Evolutionary conservation across 768 basidiomycete genomes (phyloP).

Genomic region (Suillus placidus): DNA sequence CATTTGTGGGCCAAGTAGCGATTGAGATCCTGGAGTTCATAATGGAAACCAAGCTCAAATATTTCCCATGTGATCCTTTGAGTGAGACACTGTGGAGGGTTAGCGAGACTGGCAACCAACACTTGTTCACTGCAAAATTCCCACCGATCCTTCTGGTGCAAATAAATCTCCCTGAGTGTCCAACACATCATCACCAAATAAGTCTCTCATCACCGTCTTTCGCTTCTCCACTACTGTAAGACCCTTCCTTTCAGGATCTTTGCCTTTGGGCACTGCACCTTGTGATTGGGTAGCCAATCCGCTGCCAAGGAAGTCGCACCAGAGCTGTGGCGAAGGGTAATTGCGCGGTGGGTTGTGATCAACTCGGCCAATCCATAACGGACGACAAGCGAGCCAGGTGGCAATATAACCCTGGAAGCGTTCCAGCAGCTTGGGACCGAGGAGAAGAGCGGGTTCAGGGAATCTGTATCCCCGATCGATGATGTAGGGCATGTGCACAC

Average conservation of each 20-base stretch:
- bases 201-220: not conserved
- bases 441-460: conserved; percentile 3
- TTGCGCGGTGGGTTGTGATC: not conserved
- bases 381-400: conserved; percentile 4
- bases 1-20: not conserved
- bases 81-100: not conserved
- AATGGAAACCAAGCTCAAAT: conserved; percentile 18
- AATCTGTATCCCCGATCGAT: conserved; percentile 14
- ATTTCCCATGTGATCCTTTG: conserved; percentile 17
- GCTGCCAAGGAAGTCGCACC: not conserved
- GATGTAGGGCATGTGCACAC: not conserved
- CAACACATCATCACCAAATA: not conserved
- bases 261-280: no score
- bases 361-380: not conserved
- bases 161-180: not conserved
- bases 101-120: not conserved
- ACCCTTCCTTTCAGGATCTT: no score
- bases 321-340: not conserved
- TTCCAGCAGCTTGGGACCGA: not conserved
- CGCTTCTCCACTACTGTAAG: not conserved
- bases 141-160: not conserved
- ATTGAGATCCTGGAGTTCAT: conserved; percentile 20
- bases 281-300: no score
- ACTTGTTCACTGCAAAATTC: not conserved
- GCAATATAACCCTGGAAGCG: not conserved